Base-by-base conservation (phyloP, 768 basidiomycete genomes). In the Amanita exitialis region DNA sequence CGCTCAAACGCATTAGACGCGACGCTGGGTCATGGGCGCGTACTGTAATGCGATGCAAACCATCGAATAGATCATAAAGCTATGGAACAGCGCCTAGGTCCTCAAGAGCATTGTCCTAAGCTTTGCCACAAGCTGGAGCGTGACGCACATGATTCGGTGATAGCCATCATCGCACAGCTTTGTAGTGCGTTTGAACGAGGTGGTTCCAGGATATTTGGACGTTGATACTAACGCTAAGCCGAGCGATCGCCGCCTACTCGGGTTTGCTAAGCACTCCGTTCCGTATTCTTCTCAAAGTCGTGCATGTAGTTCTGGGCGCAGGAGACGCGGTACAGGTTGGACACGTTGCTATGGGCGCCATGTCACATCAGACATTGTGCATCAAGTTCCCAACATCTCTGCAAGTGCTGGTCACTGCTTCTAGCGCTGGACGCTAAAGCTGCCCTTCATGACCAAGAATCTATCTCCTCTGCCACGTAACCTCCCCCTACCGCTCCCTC, bases 391-490 rank as follows among this genome's bases (percentile, higher is more conserved):
- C 28, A 23, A 42, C 46, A 47, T 28, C 47, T 51, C 51, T 55
- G 51, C 45, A 41, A 57, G 62, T 62, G 64, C 63, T 61, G 62
- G 64, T 57, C 62, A 62, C 62, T 60, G 25, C 54, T 52, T 53
- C 53, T 56, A 59, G 61, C 62, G 64, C 64, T 61, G 64, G 63
- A 59, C 66, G 59, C 61, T 56, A 53, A 53, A 28, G 54, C 51
- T 46, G 13, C 38, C 43, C 27, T 16, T 42, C 36, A 51, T 51
- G 50, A 39, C 43, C 50, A 47, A 21, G 28, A 53, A 32, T 34
- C 54, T 30, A 12, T 41, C 39, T 35, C 48, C 37, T 15, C 44
- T 15, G n/a, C 51, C 35, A 13, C 13, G 45, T 32, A 35, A 34
- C 34, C 53, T 55, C 50, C 59, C 52, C 42, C 59, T 67, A 21